Percentiles rank a stretch among this genome's conserved stretches.
Evolutionary conservation across 2,329 filamentous ascomycete species (phyloP).

Genomic region (Sphaerulina vaccinii): DNA sequence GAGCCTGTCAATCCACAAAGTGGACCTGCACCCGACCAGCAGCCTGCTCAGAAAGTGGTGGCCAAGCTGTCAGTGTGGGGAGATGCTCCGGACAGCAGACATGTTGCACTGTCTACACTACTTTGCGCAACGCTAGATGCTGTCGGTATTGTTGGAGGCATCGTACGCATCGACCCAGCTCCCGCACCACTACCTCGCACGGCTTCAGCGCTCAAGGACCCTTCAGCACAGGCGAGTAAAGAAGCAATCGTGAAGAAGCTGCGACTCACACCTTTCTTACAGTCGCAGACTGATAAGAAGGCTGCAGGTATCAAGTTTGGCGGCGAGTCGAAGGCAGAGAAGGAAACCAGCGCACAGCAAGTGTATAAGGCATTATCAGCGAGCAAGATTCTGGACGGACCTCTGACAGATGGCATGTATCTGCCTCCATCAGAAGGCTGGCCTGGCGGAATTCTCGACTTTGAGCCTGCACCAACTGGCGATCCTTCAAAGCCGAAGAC

Average conservation of each 20-base stretch:
- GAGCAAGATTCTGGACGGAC: constrained; percentile 71
- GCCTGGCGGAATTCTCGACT: constrained; percentile 79
- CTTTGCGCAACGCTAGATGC: constrained; percentile 73
- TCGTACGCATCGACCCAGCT: constrained; percentile 84
- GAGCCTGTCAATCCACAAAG: constrained; percentile 70
- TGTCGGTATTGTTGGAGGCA: constrained; percentile 74
- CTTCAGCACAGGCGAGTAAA: constrained; percentile 40
- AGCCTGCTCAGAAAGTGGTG: constrained; percentile 66
- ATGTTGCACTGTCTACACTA: constrained; percentile 73
- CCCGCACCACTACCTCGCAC: constrained; percentile 67
- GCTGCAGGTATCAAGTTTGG: constrained; percentile 75
- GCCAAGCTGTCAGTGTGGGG: constrained; percentile 77
- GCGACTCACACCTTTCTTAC: constrained; percentile 77
- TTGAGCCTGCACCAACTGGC: constrained; percentile 61
- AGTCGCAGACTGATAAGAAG: constrained; percentile 54
- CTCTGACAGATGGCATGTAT: constrained; percentile 84
- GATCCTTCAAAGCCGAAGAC: constrained; percentile 46
- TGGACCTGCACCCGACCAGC: constrained; percentile 60
- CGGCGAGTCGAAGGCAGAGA: constrained; percentile 78
- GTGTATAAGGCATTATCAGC: constrained; percentile 68
- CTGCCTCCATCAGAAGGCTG: constrained; percentile 67
- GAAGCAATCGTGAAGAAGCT: constrained; percentile 60
- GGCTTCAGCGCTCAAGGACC: constrained; percentile 47
- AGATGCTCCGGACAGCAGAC: constrained; percentile 78
- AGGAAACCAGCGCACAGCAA: constrained; percentile 71